Conservation (phyloP, 2,329 filamentous ascomycete genomes). For the Neofusicoccum laricinum region DNA sequence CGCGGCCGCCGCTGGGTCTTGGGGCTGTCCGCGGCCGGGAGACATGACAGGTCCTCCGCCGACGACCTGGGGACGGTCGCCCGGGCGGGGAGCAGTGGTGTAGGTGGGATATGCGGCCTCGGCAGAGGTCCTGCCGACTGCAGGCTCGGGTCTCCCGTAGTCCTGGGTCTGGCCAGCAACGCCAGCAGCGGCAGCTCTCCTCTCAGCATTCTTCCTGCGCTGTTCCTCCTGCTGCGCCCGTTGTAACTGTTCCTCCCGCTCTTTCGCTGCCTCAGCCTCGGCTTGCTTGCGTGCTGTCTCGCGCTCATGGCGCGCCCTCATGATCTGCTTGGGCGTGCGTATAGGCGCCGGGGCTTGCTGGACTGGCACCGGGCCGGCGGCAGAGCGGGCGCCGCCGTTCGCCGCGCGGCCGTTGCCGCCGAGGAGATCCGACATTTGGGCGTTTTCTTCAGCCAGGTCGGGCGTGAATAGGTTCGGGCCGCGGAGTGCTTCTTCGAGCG, state of each 20-base stretch:
- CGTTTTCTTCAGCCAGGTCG: constrained; percentile 82
- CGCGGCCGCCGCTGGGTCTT: constrained; percentile 1
- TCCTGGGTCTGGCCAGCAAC: constrained; percentile 39
- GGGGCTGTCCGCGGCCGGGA: background rate
- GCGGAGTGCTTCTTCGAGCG: constrained; percentile 85
- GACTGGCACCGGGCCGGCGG: constrained; percentile 53
- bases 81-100: background rate
- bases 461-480: constrained; percentile 79
- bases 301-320: constrained; percentile 78
- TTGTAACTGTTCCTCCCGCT: constrained; percentile 46
- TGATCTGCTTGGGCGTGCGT: constrained; percentile 83
- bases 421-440: constrained; percentile 84
- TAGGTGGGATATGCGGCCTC: constrained; percentile 1
- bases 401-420: constrained; percentile 56
- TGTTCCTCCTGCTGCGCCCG: constrained; percentile 55
- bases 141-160: constrained; percentile 2
- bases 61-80: background rate
- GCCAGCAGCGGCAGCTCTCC: constrained; percentile 57
- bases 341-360: constrained; percentile 58
- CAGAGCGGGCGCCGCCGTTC: constrained; percentile 56
- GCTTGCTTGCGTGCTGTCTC: constrained; percentile 65
- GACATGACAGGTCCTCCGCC: constrained; percentile 11
- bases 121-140: constrained; percentile 1
- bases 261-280: constrained; percentile 59
- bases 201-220: constrained; percentile 54